A percentile compares a stretch with the other conserved stretches of the same genome.
phyloP scores from a whole-genome alignment of 306 rosid species.

The Rosa chinensis region DNA sequence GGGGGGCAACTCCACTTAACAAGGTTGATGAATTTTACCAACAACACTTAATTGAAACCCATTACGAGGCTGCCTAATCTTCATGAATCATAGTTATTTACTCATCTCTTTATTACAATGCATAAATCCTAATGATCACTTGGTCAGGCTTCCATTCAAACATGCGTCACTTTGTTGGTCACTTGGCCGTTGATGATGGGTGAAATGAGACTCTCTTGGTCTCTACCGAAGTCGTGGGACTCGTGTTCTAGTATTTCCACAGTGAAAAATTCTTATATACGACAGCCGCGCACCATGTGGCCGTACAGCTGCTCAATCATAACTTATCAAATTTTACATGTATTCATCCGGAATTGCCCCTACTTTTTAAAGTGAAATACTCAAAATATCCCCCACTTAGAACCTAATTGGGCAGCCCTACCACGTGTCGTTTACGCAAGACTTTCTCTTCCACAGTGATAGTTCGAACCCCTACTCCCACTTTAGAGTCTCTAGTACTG shows the following conservation, averaged over 20 bases:
- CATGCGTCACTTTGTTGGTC: background rate
- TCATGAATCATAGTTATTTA: slow-evolving; percentile 1
- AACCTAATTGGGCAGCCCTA: too few relatives aligned
- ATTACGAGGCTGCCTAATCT: slow-evolving; percentile 12
- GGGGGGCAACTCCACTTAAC: slow-evolving; percentile 8
- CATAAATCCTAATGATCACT: background rate
- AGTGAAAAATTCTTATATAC: too few relatives aligned
- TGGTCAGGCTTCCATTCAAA: background rate
- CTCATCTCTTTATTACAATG: background rate
- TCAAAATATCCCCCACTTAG: too few relatives aligned
- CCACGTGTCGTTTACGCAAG: too few relatives aligned
- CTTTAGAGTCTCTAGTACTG: background rate
- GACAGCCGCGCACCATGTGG: too few relatives aligned
- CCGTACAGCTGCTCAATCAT: too few relatives aligned
- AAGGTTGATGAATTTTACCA: slow-evolving; percentile 12
- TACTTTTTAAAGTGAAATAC: too few relatives aligned
- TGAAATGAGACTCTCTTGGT: background rate
- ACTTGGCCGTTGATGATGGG: background rate
- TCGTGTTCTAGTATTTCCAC: too few relatives aligned
- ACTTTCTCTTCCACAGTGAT: too few relatives aligned
- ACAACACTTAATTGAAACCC: slow-evolving; percentile 3
- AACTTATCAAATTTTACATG: too few relatives aligned
- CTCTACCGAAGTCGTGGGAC: background rate
- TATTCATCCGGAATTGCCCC: too few relatives aligned
- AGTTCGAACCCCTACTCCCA: too few relatives aligned